Evolutionary conservation across 768 basidiomycete species (phyloP).

Genomic region (Baorangia bicolor): DNA sequence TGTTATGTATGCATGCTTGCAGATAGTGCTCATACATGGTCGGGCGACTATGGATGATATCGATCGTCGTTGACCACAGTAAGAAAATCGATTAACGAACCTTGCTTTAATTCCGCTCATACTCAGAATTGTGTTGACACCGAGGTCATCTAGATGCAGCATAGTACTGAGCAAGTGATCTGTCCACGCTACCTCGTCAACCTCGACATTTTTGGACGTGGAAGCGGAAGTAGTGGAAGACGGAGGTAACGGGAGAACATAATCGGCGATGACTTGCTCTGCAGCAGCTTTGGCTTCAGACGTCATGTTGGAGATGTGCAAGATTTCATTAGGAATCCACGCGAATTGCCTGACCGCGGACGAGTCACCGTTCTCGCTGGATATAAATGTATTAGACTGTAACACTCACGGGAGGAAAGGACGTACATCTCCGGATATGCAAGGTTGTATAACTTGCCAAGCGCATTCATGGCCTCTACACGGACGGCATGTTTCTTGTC

Average conservation of each 20-base stretch:
- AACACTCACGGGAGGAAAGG: neutral
- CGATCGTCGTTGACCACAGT: neutral
- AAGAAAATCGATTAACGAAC: conserved; percentile 38
- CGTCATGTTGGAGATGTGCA: conserved; percentile 52
- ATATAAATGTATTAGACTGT: neutral
- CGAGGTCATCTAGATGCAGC: conserved; percentile 61
- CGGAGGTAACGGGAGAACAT: conserved; percentile 77
- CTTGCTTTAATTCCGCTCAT: conserved; percentile 61
- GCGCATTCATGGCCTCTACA: conserved; percentile 68
- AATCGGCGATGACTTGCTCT: conserved; percentile 68
- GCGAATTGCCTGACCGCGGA: conserved; percentile 76
- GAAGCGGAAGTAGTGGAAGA: conserved; percentile 37
- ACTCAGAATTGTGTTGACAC: conserved; percentile 53
- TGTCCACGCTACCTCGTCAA: conserved; percentile 84
- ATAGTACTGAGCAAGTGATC: conserved; percentile 77
- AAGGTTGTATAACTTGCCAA: conserved; percentile 76
- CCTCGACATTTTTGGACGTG: conserved; percentile 46
- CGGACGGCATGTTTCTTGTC: conserved; percentile 84
- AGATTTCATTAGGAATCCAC: conserved; percentile 86
- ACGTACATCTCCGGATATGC: conserved; percentile 90
- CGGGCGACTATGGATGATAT: conserved; percentile 54
- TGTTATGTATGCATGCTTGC: conserved; percentile 73
- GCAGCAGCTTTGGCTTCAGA: conserved; percentile 62
- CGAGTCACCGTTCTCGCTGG: conserved; percentile 76
- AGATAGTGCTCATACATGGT: conserved; percentile 69